A percentile compares a stretch with the other conserved stretches of the same genome.
phyloP scores from a whole-genome alignment of 495 filamentous ascomycete species.

The Penicillium argentinense region DNA sequence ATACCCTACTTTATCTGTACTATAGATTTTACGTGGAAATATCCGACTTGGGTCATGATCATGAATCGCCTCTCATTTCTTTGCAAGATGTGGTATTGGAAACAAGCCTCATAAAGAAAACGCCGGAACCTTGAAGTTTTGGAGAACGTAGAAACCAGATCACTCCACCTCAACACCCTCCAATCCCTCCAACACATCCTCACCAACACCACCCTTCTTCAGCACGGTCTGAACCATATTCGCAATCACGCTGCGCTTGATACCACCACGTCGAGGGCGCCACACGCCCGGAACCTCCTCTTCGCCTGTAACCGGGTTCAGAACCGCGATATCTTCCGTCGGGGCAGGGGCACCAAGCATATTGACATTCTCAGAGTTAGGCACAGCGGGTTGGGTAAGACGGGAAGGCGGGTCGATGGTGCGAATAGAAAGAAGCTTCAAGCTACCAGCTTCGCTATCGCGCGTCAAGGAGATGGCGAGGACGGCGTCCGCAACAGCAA shows the following conservation, averaged over 20 bases:
- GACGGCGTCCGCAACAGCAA: slow-evolving; percentile 85
- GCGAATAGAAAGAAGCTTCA: slow-evolving; percentile 62
- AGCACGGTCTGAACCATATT: slow-evolving; percentile 67
- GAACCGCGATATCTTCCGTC: slow-evolving; percentile 23
- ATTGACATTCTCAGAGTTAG: slow-evolving; percentile 67
- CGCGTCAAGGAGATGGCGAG: slow-evolving; percentile 72
- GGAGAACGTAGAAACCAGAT: background rate
- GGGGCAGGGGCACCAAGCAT: slow-evolving; percentile 47
- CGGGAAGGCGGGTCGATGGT: slow-evolving; percentile 70
- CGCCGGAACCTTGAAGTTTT: background rate
- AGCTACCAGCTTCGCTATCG: slow-evolving; percentile 24
- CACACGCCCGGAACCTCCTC: slow-evolving; percentile 69
- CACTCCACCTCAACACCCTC: slow-evolving; percentile 50
- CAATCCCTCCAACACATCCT: slow-evolving; percentile 79
- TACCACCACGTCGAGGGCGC: slow-evolving; percentile 73
- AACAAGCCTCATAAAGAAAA: slow-evolving; percentile 4
- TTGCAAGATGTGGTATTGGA: slow-evolving; percentile 3
- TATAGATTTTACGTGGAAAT: slow-evolving; percentile 2
- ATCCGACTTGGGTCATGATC: slow-evolving; percentile 8
- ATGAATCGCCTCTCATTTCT: slow-evolving; percentile 19
- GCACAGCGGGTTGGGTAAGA: slow-evolving; percentile 66
- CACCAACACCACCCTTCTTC: slow-evolving; percentile 71
- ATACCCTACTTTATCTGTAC: slow-evolving; percentile 6
- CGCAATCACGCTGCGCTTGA: slow-evolving; percentile 65
- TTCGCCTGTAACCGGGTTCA: slow-evolving; percentile 42